Evolutionary conservation across 2,329 filamentous ascomycete genomes (phyloP), one percentile per base, ranked within the genome.

Genomic region (Chaetomium strumarium): DNA sequence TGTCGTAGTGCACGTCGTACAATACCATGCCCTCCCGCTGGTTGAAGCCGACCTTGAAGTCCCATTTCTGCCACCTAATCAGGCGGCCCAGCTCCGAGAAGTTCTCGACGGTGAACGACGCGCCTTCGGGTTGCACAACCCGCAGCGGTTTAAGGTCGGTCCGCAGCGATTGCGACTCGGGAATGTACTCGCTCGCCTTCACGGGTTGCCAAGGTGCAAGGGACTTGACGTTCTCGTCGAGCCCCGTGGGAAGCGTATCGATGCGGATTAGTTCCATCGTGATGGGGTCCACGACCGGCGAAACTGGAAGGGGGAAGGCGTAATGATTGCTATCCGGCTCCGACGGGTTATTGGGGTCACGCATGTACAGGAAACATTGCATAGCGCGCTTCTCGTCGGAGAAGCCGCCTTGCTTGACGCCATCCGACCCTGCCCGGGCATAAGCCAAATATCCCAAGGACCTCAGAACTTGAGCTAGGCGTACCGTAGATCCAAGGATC

Each of bases 321-420:
- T 87, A 87, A 64, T 87, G 82, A 62, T 85, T 86, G 39, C 78
- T 79, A 62, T 88, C 84, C n/a, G 69, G 66, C 60, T 85, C 79
- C 7, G 69, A 64, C 0, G 78, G 61, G 62, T 86, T 83, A 30
- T 72, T 68, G 2, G 82, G 81, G 58, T 85, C 83, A 19, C 81
- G 72, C 67, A 85, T 75, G 67, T 87, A 87, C 49, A 86, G 66
- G 67, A 84, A 86, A 66, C 79, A 83, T 63, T 86, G 83, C 63
- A 77, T 84, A 59, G 80, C 66, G 41, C 76, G 68, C 57, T 69
- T 68, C 17, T 68, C 65, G 54, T 68, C 75, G 51, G 64, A 72
- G 55, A 74, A 73, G 14, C 71, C 63, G 6, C 65, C 71, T 8
- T 78, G 73, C 34, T 76, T 69, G 55, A 76, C 52, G 20, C 77